A percentile compares a stretch with the other conserved stretches of the same genome.
Conservation (phyloP, 495 filamentous ascomycete genomes). For the Schizothecium vesticola region DNA sequence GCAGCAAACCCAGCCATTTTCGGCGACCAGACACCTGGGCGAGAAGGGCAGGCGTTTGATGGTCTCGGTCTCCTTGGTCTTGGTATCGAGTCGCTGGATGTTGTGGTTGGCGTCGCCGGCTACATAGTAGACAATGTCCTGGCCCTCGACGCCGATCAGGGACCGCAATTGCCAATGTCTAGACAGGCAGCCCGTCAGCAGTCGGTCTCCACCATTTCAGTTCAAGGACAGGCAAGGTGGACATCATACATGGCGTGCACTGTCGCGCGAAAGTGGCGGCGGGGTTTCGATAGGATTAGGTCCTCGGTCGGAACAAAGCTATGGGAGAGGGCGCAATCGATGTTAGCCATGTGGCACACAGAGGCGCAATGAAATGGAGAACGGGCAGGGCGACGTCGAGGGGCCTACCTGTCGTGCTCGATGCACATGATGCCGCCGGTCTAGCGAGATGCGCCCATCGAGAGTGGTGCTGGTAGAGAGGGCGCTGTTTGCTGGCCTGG, state of each 20-base stretch:
- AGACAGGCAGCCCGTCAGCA: neutral
- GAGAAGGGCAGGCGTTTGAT: constrained; percentile 75
- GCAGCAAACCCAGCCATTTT: constrained; percentile 81
- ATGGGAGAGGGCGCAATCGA: neutral
- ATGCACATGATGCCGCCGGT: constrained; percentile 42
- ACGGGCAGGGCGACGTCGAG: neutral
- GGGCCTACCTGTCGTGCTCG: constrained; percentile 46
- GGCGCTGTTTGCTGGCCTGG: neutral
- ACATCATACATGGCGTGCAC: constrained; percentile 67
- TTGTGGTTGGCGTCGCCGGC: constrained; percentile 42
- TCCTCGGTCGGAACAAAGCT: constrained; percentile 46
- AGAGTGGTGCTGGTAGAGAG: neutral
- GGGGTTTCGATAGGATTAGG: constrained; percentile 58
- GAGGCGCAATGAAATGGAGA: neutral
- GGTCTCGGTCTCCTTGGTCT: constrained; percentile 64
- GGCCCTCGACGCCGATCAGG: constrained; percentile 73
- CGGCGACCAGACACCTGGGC: constrained; percentile 77
- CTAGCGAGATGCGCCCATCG: constrained; percentile 28
- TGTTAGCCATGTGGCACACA: neutral
- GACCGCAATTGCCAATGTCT: constrained; percentile 93
- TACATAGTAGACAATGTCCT: constrained; percentile 77
- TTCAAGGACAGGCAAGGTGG: neutral
- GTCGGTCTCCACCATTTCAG: neutral
- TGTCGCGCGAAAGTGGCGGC: constrained; percentile 67
- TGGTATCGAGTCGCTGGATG: constrained; percentile 67